phyloP scores from a whole-genome alignment of 169 alveolate species.

The Plasmodium vinckei region DNA sequence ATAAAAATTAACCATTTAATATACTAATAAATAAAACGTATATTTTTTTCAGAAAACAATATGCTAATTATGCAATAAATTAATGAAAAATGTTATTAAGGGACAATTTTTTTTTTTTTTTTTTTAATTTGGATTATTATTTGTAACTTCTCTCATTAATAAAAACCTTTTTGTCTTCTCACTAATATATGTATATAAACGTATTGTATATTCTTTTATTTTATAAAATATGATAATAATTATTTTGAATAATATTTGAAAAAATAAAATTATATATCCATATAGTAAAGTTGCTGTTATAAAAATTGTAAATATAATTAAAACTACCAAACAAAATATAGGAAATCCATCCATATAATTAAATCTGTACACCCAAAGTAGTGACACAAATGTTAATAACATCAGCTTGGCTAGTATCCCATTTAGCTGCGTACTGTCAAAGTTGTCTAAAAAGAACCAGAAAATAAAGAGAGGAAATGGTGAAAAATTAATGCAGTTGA shows the following conservation, averaged over 20 bases:
- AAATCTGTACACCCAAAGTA: slow-evolving; percentile 58
- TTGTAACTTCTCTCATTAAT: not conserved
- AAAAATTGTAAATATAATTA: slow-evolving; percentile 27
- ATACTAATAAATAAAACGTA: not conserved
- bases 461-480: no score
- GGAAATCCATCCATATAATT: slow-evolving; percentile 36
- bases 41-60: no score
- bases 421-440: slow-evolving; percentile 9
- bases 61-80: no score
- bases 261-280: slow-evolving; percentile 16
- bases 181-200: not conserved
- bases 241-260: slow-evolving; percentile 8
- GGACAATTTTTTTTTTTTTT: slow-evolving; percentile 24
- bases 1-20: not conserved
- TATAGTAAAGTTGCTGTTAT: slow-evolving; percentile 20
- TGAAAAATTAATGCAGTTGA: no score
- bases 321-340: slow-evolving; percentile 29
- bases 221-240: not conserved
- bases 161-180: slow-evolving; percentile 4
- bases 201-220: slow-evolving; percentile 13
- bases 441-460: slow-evolving; percentile 1
- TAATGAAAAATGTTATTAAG: no score
- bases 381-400: slow-evolving; percentile 15
- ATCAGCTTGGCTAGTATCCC: slow-evolving; percentile 23
- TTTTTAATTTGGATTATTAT: not conserved